Evolutionary conservation across 306 rosid species (phyloP).

Genomic region (Rubus parviflorus): DNA sequence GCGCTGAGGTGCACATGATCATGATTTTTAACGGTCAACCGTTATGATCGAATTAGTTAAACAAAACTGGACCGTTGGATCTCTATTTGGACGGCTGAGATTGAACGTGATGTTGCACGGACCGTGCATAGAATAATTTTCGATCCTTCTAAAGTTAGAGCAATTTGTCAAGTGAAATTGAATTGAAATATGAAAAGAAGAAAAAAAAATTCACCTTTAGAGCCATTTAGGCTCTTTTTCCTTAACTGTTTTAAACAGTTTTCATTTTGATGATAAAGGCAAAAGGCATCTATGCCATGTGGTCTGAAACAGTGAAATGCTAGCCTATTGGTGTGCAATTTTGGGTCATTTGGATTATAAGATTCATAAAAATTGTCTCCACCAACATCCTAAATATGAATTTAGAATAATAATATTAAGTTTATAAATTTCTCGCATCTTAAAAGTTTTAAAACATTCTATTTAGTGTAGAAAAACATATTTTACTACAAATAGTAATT

Average conservation of each 20-base stretch:
- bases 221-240: neutral
- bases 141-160: neutral
- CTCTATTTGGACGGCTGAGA: no score
- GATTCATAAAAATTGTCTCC: slow-evolving; percentile 18
- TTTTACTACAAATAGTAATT: neutral
- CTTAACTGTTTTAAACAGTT: neutral
- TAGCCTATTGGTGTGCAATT: neutral
- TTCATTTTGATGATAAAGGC: neutral
- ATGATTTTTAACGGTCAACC: no score
- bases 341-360: slow-evolving; percentile 3
- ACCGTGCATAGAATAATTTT: no score
- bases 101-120: no score
- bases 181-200: slow-evolving; percentile 16
- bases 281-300: slow-evolving; percentile 5
- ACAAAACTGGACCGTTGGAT: no score
- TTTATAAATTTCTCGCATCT: no score
- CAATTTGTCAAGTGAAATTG: slow-evolving; percentile 11
- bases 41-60: no score
- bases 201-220: neutral
- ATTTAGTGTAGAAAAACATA: no score
- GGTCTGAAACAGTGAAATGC: neutral
- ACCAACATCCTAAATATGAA: neutral
- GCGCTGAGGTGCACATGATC: no score
- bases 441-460: no score
- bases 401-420: no score